Evolutionary conservation across 2,329 filamentous ascomycete species (phyloP).

Genomic region (Amauroascus verrucosus): DNA sequence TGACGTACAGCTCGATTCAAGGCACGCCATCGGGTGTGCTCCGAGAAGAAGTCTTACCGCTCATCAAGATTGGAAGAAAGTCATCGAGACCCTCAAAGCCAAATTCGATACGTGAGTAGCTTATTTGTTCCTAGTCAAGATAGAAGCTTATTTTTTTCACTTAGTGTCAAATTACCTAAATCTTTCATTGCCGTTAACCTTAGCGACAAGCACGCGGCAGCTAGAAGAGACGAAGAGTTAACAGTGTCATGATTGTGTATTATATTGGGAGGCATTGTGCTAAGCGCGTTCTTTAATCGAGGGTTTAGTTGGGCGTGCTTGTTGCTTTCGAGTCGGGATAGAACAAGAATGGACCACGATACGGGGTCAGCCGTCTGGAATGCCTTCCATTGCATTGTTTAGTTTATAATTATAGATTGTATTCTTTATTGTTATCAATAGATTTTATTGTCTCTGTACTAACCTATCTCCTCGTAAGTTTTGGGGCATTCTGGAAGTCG

Average conservation of each 20-base stretch:
- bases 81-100: conserved; percentile 87
- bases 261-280: conserved; percentile 4
- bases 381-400: background rate
- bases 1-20: conserved; percentile 90
- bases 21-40: conserved; percentile 90
- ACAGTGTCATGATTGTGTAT: background rate
- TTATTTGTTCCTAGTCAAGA: background rate
- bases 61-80: conserved; percentile 89
- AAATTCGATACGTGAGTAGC: conserved; percentile 81
- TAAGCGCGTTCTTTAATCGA: background rate
- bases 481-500: too few species aligned
- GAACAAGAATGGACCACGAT: background rate
- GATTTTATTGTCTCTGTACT: background rate
- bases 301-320: background rate
- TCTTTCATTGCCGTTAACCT: conserved; percentile 44
- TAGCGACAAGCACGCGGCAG: conserved; percentile 38
- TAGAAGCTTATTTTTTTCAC: conserved; percentile 7
- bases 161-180: conserved; percentile 43
- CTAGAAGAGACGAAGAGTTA: conserved; percentile 9
- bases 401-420: background rate
- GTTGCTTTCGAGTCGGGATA: background rate
- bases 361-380: background rate
- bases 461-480: background rate
- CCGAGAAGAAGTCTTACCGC: conserved; percentile 81
- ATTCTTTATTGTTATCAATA: background rate